A percentile compares a stretch with the other conserved stretches of the same genome.
phyloP scores from a whole-genome alignment of 306 rosid genomes.

The Cucumis cinereus region DNA sequence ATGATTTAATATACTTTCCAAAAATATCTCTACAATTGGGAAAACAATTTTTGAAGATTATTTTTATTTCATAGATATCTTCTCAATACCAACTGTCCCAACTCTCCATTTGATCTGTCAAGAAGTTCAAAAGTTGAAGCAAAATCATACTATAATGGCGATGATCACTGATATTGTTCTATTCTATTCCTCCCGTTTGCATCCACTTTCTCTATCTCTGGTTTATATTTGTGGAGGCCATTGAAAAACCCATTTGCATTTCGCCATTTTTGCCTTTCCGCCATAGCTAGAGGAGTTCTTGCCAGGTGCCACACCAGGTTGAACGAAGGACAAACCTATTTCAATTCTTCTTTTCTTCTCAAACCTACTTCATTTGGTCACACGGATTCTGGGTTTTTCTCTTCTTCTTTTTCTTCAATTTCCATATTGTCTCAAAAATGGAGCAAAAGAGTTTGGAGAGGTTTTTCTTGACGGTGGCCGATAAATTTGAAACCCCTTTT shows the following conservation, averaged over 20 bases:
- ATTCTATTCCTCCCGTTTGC: constrained; percentile 12
- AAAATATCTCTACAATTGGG: not conserved
- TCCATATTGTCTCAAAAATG: not conserved
- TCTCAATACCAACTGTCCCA: not conserved
- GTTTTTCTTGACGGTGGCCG: not conserved
- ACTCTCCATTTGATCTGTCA: not conserved
- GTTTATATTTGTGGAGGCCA: constrained; percentile 30
- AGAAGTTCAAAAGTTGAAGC: not conserved
- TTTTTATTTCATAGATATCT: not conserved
- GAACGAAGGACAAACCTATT: not conserved
- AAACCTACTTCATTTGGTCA: not conserved
- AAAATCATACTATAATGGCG: not conserved
- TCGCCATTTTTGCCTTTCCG: not conserved
- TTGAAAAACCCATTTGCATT: constrained; percentile 14
- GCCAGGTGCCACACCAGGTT: not conserved
- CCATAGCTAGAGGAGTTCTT: not conserved
- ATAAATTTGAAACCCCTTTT: constrained; percentile 20
- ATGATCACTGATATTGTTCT: not conserved
- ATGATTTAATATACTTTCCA: too few relatives aligned
- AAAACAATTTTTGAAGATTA: not conserved
- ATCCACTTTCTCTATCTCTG: constrained; percentile 17
- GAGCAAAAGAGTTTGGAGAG: not conserved
- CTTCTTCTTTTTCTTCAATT: not conserved
- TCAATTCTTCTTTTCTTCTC: not conserved
- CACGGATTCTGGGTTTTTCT: not conserved